Evolutionary conservation across 1,284 basidiomycete genomes (phyloP).

Genomic region (Ustilago xerochloae): DNA sequence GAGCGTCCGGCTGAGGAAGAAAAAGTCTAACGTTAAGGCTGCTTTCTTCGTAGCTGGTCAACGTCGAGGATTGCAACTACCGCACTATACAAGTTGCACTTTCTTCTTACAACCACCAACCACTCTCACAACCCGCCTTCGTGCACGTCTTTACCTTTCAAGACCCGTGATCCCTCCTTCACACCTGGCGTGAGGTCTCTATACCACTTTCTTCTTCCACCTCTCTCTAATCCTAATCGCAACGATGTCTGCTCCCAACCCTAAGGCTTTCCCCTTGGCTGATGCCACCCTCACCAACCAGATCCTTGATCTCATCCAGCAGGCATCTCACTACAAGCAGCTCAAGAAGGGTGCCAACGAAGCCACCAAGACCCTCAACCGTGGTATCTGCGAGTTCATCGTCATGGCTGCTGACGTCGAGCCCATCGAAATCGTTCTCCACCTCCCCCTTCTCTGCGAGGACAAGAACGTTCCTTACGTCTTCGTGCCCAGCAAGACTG

Average conservation of each 20-base stretch:
- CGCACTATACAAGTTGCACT: background rate
- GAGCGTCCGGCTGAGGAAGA: background rate
- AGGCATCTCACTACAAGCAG: constrained; percentile 85
- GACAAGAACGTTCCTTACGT: constrained; percentile 99
- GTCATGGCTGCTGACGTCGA: constrained; percentile 91
- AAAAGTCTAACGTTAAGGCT: background rate
- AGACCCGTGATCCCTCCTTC: constrained; percentile 54
- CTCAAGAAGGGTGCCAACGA: constrained; percentile 98
- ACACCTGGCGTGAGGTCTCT: constrained; percentile 52
- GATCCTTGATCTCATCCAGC: constrained; percentile 73
- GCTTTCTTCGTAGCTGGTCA: background rate
- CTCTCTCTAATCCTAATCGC: background rate
- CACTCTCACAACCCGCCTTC: background rate
- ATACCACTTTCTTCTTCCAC: background rate
- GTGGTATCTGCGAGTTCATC: constrained; percentile 98
- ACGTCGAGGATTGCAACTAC: background rate
- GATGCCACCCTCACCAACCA: constrained; percentile 90
- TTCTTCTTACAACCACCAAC: constrained; percentile 13
- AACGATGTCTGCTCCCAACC: constrained; percentile 69
- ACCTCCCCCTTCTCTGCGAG: constrained; percentile 96
- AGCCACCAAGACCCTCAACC: constrained; percentile 94
- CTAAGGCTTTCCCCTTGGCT: constrained; percentile 93
- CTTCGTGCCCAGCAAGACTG: constrained; percentile 93
- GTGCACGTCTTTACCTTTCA: constrained; percentile 4
- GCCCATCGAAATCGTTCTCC: constrained; percentile 96